These are phyloP conservation scores for Aspergillus hiratsukae DNA, from an alignment of 2,329 filamentous ascomycete species.

Conservation along the genomic window DNA sequence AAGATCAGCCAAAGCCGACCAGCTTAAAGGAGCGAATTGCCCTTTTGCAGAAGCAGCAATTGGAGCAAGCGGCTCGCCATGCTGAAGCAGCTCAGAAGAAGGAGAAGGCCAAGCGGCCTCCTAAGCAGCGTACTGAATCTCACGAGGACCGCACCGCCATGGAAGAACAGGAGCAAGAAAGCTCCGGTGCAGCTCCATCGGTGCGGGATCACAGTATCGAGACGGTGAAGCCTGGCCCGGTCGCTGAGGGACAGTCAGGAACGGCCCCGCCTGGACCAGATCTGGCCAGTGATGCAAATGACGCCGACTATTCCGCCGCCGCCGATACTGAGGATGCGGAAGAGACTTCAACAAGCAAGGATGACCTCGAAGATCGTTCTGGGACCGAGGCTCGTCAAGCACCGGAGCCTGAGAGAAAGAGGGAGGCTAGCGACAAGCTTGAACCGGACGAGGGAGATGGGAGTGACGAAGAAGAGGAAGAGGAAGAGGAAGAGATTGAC, in stretches of 20 bases:
- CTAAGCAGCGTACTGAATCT: constrained; percentile 59
- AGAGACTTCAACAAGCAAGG: constrained; percentile 62
- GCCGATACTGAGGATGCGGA: constrained; percentile 61
- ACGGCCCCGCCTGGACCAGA: constrained; percentile 46
- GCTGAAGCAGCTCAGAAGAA: constrained; percentile 75
- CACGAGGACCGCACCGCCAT: constrained; percentile 20
- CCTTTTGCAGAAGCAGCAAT: constrained; percentile 85
- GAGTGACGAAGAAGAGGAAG: constrained; percentile 61
- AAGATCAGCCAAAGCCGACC: constrained; percentile 84
- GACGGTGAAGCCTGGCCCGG: constrained; percentile 27
- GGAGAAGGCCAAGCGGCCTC: constrained; percentile 77
- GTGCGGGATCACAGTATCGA: constrained; percentile 35
- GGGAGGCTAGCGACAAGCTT: constrained; percentile 43
- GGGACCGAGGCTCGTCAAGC: constrained; percentile 15
- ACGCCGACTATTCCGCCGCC: constrained; percentile 61
- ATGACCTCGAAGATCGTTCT: constrained; percentile 64
- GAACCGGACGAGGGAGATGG: constrained; percentile 43
- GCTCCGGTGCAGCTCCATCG: constrained; percentile 29
- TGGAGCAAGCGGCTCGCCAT: constrained; percentile 80
- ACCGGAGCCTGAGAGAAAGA: constrained; percentile 25
- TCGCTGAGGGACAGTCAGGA: constrained; percentile 31
- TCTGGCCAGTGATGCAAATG: constrained; percentile 58
- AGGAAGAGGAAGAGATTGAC: constrained; percentile 80
- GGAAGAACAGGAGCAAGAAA: constrained; percentile 26
- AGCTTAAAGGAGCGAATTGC: constrained; percentile 95